phyloP scores from a whole-genome alignment of 208 protist species.

The Acanthamoeba lenticulata region DNA sequence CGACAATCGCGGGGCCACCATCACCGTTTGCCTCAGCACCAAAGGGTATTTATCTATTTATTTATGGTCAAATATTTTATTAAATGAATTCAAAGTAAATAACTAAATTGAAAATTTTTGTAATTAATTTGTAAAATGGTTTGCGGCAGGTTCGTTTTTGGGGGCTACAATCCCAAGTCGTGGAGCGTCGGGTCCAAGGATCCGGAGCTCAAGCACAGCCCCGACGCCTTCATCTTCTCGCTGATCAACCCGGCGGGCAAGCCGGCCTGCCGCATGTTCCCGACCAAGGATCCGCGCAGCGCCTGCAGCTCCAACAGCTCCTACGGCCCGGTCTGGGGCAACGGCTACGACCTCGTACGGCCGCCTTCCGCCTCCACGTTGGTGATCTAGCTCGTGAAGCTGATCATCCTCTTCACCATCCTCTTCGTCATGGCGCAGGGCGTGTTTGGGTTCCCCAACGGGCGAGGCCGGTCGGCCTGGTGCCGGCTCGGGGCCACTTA shows the following conservation, averaged over 20 bases:
- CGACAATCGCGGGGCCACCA: slow-evolving; percentile 3
- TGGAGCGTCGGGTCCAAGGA: not conserved
- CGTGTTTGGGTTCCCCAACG: not conserved
- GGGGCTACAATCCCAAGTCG: not conserved
- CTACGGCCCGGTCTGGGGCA: not conserved
- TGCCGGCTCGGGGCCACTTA: not conserved
- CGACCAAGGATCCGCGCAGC: slow-evolving; percentile 8
- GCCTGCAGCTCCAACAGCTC: not conserved
- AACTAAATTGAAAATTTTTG: too few relatives aligned
- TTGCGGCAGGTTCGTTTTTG: not conserved
- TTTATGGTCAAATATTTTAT: too few relatives aligned
- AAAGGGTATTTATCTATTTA: not conserved
- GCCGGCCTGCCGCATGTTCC: slow-evolving; percentile 1
- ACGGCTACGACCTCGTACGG: not conserved
- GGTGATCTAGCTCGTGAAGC: not conserved
- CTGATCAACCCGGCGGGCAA: not conserved
- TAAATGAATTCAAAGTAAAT: too few relatives aligned
- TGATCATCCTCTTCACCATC: not conserved
- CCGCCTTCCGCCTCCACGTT: too few relatives aligned
- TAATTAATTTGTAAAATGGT: not conserved
- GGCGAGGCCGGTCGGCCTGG: not conserved
- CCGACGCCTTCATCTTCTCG: slow-evolving; percentile 20
- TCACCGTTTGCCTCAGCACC: not conserved
- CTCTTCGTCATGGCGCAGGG: too few relatives aligned
- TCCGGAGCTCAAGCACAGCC: not conserved